Percentiles rank a stretch among this genome's conserved stretches.
Conservation (phyloP, 2,329 filamentous ascomycete genomes). For the Fusarium irregulare region DNA sequence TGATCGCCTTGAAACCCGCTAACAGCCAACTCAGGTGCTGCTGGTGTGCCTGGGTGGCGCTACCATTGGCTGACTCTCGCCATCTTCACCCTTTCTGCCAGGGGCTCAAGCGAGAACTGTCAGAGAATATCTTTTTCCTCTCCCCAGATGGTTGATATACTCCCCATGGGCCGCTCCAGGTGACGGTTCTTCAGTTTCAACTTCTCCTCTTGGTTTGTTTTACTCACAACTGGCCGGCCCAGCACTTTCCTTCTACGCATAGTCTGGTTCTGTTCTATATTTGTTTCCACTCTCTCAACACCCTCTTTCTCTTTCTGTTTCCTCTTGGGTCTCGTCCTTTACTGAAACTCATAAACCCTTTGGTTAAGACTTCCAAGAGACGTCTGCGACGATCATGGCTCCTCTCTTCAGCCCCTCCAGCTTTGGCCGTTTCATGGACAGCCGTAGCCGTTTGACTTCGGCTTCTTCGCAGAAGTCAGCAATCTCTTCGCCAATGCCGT, state of each 20-base stretch:
- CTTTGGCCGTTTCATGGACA: constrained; percentile 40
- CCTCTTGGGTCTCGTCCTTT: constrained; percentile 31
- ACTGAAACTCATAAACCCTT: constrained; percentile 23
- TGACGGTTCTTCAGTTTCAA: constrained; percentile 41
- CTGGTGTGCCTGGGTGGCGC: constrained; percentile 17
- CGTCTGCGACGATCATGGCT: constrained; percentile 32
- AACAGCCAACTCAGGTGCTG: constrained; percentile 30
- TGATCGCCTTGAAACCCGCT: constrained; percentile 41
- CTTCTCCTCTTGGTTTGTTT: constrained; percentile 37
- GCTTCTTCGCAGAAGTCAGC: constrained; percentile 39
- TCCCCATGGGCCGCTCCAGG: constrained; percentile 36
- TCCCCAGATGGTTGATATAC: constrained; percentile 42
- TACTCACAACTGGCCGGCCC: constrained; percentile 40
- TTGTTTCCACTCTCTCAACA: constrained; percentile 33
- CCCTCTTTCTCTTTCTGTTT: constrained; percentile 27
- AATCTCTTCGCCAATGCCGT: constrained; percentile 31
- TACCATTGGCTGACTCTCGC: constrained; percentile 20
- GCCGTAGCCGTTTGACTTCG: constrained; percentile 19
- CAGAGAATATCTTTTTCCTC: constrained; percentile 30
- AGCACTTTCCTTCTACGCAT: constrained; percentile 28
- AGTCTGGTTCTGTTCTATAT: constrained; percentile 23
- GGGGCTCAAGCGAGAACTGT: constrained; percentile 42
- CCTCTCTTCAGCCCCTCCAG: constrained; percentile 42
- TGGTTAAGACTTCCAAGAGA: constrained; percentile 13
- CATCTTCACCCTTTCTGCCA: constrained; percentile 21